phyloP scores from a whole-genome alignment of 345 rosid genomes.

The Murraya koenigii region DNA sequence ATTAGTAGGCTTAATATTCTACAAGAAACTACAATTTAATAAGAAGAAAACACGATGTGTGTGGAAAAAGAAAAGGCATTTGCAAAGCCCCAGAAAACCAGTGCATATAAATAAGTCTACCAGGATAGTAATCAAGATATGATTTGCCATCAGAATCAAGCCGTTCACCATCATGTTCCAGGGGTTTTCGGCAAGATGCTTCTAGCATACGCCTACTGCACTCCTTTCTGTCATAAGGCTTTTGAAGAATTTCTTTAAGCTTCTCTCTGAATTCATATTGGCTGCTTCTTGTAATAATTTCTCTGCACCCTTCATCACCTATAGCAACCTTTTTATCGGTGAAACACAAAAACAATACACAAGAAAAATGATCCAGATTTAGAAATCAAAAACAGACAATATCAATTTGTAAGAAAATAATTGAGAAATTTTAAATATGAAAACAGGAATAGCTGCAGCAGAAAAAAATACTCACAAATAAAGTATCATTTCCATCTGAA shows the following conservation, averaged over 20 bases:
- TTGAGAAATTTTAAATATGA: not conserved
- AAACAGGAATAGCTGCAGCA: not conserved
- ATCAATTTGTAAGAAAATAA: not conserved
- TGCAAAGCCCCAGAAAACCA: not conserved
- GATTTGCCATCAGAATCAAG: conserved; percentile 30
- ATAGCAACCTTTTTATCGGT: conserved; percentile 23
- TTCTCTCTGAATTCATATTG: conserved; percentile 43
- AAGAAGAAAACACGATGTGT: not conserved
- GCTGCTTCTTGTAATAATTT: conserved; percentile 10
- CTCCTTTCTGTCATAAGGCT: conserved; percentile 49
- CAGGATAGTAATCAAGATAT: conserved; percentile 45
- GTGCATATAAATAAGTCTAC: conserved; percentile 27
- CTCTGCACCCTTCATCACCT: conserved; percentile 8
- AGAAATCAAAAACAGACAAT: conserved; percentile 20
- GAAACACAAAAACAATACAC: conserved; percentile 17
- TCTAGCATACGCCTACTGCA: conserved; percentile 22
- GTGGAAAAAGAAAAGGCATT: not conserved
- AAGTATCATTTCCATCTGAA: conserved; percentile 26
- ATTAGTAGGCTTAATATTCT: conserved; percentile 8
- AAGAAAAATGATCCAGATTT: conserved; percentile 11
- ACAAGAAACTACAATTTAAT: conserved; percentile 1
- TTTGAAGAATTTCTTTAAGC: conserved; percentile 42
- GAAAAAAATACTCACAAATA: conserved; percentile 35
- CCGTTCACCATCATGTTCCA: conserved; percentile 9
- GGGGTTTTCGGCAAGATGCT: conserved; percentile 24